Evolutionary conservation across 2,329 filamentous ascomycete species (phyloP), one percentile per base, ranked within the genome.

Genomic region (Xylariomycetidae sp.): DNA sequence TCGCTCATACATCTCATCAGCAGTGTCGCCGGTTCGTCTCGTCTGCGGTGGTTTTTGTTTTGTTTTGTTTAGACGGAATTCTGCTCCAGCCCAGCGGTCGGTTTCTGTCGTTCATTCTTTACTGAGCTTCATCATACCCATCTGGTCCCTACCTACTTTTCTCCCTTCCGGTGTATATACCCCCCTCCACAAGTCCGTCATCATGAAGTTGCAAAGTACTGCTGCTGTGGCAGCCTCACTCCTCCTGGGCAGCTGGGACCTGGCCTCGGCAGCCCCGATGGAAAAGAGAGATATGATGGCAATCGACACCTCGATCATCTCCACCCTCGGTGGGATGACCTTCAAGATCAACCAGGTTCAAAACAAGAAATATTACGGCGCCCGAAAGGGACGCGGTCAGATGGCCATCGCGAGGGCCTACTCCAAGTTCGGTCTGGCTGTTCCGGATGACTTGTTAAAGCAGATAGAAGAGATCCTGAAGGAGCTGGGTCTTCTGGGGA

Each of bases 341-440:
- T 61, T 66, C 39, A 56, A 55, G 35, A 47, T 67, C 29, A 39
- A 50, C 2, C 63, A 66, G 46, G 51, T 64, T 3, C 52, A 55
- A 19, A 65, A 67, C 35, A 46, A 52, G 34, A 49, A 52, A 22
- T 65, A 57, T 43, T 42, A 43, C 20, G 45, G 45, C 15, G 39
- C 37, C 15, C 29, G 30, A 49, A 51, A 44, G 46, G 55, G 47
- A 25, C 50, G 58, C 24, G 59, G 62, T n/a, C 54, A 59, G 4
- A 53, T 63, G 40, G 59, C 59, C 6, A 46, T 63, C 12, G 59
- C 56, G 27, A 58, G 57, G 39, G 56, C 57, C 20, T 65, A 64
- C 45, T 51, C 55, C 29, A 65, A 65, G 39, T 65, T 50, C 34
- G 57, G 60, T 18, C 42, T 52, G 0, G 39, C 53, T 14, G 42